A percentile compares a stretch with the other conserved stretches of the same genome.
These are phyloP conservation scores for Trifolium fragiferum DNA, from an alignment of 306 rosid species.

Conservation along the genomic window DNA sequence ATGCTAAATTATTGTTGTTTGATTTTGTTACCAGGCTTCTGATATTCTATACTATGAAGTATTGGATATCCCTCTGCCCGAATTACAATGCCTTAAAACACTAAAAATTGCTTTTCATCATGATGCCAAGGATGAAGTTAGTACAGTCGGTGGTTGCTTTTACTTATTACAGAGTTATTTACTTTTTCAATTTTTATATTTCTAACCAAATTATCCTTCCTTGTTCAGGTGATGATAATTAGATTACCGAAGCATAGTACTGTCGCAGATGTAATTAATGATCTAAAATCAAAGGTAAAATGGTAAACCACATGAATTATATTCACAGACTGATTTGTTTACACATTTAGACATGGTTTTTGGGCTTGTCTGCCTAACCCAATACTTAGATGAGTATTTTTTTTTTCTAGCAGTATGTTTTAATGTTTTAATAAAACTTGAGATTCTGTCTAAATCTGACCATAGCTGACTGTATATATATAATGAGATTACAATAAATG, in stretches of 20 bases:
- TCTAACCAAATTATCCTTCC: conserved; percentile 26
- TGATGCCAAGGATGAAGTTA: conserved; percentile 78
- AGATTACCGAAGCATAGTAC: conserved; percentile 80
- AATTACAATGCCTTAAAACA: conserved; percentile 73
- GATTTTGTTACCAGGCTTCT: conserved; percentile 49
- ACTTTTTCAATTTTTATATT: not conserved
- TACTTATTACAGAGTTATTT: not conserved
- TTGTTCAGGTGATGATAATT: conserved; percentile 71
- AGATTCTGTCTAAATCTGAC: not conserved
- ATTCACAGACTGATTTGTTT: not conserved
- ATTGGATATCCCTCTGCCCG: conserved; percentile 86
- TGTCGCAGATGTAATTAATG: conserved; percentile 75
- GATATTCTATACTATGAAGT: conserved; percentile 84
- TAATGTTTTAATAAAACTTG: not conserved
- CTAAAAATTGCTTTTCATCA: conserved; percentile 84
- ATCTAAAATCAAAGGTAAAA: conserved; percentile 70
- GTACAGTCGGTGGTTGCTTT: conserved; percentile 26
- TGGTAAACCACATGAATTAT: not conserved
- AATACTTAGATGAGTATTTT: not conserved
- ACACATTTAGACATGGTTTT: not conserved
- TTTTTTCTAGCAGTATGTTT: not conserved
- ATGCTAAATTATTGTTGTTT: conserved; percentile 12
- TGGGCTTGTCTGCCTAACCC: not conserved
- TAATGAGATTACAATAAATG: not conserved
- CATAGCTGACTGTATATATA: not conserved